Conservation (phyloP, 2,329 filamentous ascomycete species). For the Sarocladium strictum region DNA sequence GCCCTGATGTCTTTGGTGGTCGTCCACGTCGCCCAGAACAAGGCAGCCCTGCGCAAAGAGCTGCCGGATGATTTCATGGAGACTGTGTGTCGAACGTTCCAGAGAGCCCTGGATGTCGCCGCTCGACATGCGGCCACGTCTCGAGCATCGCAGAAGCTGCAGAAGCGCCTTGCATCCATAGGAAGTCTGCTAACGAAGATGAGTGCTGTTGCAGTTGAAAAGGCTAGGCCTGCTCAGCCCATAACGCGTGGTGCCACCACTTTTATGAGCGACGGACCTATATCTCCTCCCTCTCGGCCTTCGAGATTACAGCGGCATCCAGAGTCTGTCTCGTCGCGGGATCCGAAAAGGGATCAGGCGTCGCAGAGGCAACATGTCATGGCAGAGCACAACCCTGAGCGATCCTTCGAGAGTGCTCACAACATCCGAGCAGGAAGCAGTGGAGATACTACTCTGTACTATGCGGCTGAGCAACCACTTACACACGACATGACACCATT, state of each 20-base stretch:
- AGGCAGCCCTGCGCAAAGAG: not conserved
- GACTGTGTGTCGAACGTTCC: not conserved
- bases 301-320: not conserved
- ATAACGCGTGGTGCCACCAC: not conserved
- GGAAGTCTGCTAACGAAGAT: not conserved
- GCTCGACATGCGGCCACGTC: not conserved
- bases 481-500: not conserved
- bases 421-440: not conserved
- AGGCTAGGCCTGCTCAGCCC: not conserved
- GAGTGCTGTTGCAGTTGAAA: not conserved
- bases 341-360: not conserved
- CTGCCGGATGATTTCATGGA: not conserved
- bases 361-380: not conserved
- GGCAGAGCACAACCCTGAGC: not conserved
- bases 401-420: not conserved
- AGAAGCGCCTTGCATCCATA: not conserved
- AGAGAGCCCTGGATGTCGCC: slow-evolving; percentile 6
- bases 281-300: no score
- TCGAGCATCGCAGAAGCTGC: not conserved
- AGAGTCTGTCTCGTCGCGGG: not conserved
- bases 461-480: not conserved
- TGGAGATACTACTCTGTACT: not conserved
- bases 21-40: slow-evolving; percentile 9
- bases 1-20: slow-evolving; percentile 9
- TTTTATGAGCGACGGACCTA: no score